Conservation (phyloP, 306 rosid species). For the Sicyos edulis region DNA sequence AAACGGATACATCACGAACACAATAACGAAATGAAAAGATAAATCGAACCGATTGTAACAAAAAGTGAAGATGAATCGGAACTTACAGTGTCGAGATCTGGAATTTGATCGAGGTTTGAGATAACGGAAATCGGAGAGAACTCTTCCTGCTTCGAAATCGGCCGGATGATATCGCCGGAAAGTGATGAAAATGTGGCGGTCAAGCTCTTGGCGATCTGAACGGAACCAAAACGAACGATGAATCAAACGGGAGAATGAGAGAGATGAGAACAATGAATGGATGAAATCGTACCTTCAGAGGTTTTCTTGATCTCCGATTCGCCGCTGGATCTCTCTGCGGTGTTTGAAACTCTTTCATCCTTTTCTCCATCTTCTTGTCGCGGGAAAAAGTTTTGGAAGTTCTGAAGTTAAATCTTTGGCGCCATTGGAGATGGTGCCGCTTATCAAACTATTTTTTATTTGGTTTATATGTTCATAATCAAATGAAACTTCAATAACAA, state of each 20-base stretch:
- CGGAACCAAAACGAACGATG: background rate
- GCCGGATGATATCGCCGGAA: conserved; percentile 12
- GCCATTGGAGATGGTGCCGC: background rate
- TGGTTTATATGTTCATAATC: too few species aligned
- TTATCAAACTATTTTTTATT: too few species aligned
- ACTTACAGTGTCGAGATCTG: conserved; percentile 16
- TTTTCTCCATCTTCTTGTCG: conserved; percentile 6
- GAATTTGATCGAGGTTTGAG: conserved; percentile 18
- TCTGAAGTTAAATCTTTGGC: too few species aligned
- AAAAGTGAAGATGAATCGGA: background rate
- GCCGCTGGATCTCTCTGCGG: background rate
- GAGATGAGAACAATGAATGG: background rate
- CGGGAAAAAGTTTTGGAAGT: too few species aligned
- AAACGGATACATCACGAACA: background rate
- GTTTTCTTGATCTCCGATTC: conserved; percentile 14
- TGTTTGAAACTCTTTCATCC: background rate
- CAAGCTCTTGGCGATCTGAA: conserved; percentile 23
- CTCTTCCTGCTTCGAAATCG: conserved; percentile 12
- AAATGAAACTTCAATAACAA: too few species aligned
- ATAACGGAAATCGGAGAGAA: conserved; percentile 16
- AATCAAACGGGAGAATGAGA: background rate
- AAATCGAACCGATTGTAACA: background rate
- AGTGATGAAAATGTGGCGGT: conserved; percentile 18
- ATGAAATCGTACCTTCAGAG: conserved; percentile 20
- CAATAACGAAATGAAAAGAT: background rate